Evolutionary conservation across 2,329 filamentous ascomycete genomes (phyloP).

Genomic region (Elsinoe necatrix): DNA sequence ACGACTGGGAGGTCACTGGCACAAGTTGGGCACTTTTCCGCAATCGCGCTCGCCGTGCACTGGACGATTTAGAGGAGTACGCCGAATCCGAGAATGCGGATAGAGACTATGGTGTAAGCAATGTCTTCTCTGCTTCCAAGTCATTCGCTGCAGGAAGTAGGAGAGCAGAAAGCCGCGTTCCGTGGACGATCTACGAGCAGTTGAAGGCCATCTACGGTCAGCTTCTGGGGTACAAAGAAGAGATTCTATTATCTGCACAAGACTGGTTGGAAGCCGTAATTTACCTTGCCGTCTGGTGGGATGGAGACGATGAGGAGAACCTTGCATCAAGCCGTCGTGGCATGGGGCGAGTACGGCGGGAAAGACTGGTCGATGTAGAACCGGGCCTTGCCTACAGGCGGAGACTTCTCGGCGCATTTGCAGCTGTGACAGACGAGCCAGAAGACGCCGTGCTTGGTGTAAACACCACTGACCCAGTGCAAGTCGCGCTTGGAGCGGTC

Average conservation of each 20-base stretch:
- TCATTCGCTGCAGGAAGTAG: conserved; percentile 58
- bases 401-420: conserved; percentile 63
- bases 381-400: conserved; percentile 63
- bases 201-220: conserved; percentile 73
- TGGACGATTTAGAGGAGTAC: conserved; percentile 65
- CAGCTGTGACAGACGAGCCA: conserved; percentile 52
- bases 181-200: conserved; percentile 84
- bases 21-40: conserved; percentile 80
- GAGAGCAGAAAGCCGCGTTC: conserved; percentile 76
- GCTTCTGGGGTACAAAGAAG: conserved; percentile 63
- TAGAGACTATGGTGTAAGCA: conserved; percentile 30
- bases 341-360: conserved; percentile 31
- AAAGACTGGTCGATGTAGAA: conserved; percentile 42
- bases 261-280: conserved; percentile 90
- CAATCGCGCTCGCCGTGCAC: conserved; percentile 59
- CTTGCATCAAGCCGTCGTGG: conserved; percentile 39
- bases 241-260: conserved; percentile 67
- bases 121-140: conserved; percentile 31
- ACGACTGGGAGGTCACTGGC: conserved; percentile 75
- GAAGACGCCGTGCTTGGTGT: conserved; percentile 62
- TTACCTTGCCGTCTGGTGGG: conserved; percentile 84
- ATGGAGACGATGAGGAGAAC: conserved; percentile 58
- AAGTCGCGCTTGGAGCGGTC: conserved; percentile 72
- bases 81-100: conserved; percentile 62
- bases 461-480: conserved; percentile 64